Evolutionary conservation across 2,329 filamentous ascomycete species (phyloP), one percentile per base, ranked within the genome.

Genomic region (Bipolaris gigantea): DNA sequence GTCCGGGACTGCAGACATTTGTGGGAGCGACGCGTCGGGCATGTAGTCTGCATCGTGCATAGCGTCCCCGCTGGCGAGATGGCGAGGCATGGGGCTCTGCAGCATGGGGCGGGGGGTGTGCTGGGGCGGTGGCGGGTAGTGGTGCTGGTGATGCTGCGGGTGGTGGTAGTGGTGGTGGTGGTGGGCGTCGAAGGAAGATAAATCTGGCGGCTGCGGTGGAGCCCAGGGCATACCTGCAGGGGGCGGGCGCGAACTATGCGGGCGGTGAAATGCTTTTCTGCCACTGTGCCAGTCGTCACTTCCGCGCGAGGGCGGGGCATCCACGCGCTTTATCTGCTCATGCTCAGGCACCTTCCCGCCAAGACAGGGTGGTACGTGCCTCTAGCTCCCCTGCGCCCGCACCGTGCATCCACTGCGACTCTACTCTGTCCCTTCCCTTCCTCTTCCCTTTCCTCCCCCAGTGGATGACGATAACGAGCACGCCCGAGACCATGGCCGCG

Each of bases 121-220:
- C 62, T 35, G 61, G 66, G 47, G 56, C 48, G 32, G 62, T 59
- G 11, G 64, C 61, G 15, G 62, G 60, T 57, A 52, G 40, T 36
- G 59, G 34, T 44, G 57, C 7, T 25, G 25, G 63, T 72, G 64
- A n/a, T 69, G 72, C 32, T 76, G 73, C 44, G 70, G 72, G 40
- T 21, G 18, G 16, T 72, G 72, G 75, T 67, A 53, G 65, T 76
- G 71, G 63, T 27, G 73, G 66, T 27, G 25, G 53, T 75, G 65
- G 62, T 77, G 67, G 66, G 79, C 76, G 66, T 43, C 21, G 33
- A n/a, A 48, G 18, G 75, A 77, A 57, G 82, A 81, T 62, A 84
- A 76, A 60, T 77, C 73, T 50, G 76, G 76, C 49, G 72, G 73
- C 56, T 73, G 73, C 41, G 77, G 73, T 43, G 78, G 77, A 42